phyloP scores from a whole-genome alignment of 495 filamentous ascomycete species.

The Trichoderma parareesei region DNA sequence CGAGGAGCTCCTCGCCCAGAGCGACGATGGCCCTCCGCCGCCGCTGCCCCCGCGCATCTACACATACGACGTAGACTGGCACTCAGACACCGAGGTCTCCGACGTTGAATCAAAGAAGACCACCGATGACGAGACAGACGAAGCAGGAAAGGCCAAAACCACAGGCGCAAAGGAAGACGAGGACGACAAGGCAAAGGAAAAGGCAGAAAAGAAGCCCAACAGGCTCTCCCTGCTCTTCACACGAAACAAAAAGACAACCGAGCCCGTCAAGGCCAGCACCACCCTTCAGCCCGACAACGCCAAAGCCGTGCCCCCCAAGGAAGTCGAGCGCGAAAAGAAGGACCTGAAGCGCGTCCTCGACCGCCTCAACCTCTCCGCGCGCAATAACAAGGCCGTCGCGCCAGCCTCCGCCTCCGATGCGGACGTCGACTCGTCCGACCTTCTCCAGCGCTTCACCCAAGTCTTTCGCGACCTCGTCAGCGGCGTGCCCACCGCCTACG shows the following conservation, averaged over 20 bases:
- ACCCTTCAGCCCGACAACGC: background rate
- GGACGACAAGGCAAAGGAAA: conserved; percentile 15
- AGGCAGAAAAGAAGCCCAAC: conserved; percentile 17
- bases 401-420: conserved; percentile 50
- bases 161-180: background rate
- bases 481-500: conserved; percentile 86
- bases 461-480: conserved; percentile 87
- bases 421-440: conserved; percentile 56
- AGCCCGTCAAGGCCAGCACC: conserved; percentile 15
- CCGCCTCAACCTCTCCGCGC: conserved; percentile 67
- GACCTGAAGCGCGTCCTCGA: conserved; percentile 73
- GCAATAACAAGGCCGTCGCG: conserved; percentile 61
- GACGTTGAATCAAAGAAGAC: background rate
- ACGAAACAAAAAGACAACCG: conserved; percentile 21
- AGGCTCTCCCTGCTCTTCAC: conserved; percentile 23
- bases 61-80: conserved; percentile 29
- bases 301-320: conserved; percentile 21
- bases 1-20: conserved; percentile 33
- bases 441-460: conserved; percentile 74
- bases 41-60: conserved; percentile 32
- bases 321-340: conserved; percentile 50
- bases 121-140: background rate
- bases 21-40: conserved; percentile 23
- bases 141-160: background rate
- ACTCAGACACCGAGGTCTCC: conserved; percentile 30